Percentiles rank a stretch among this genome's conserved stretches.
Evolutionary conservation across 768 basidiomycete genomes (phyloP).

Genomic region (Amanita muscaria): DNA sequence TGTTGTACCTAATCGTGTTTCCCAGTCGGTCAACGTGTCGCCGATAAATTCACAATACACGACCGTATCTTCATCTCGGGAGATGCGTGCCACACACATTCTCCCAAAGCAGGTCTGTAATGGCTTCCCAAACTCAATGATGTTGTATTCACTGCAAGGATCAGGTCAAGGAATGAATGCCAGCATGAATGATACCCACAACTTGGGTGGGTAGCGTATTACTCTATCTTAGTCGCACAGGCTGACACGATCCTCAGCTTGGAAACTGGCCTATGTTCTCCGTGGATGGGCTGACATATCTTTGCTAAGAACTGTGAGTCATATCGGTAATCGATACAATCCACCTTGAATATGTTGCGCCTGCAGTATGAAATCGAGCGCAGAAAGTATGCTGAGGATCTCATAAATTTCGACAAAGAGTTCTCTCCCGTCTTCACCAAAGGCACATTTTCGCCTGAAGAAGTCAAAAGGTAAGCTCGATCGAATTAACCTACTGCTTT

Average conservation of each 20-base stretch:
- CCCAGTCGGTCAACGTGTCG: constrained; percentile 70
- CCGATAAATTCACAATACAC: constrained; percentile 51
- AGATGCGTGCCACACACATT: constrained; percentile 67
- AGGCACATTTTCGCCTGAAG: too few relatives aligned
- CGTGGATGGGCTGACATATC: constrained; percentile 42
- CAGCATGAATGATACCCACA: constrained; percentile 68
- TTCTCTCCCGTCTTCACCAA: constrained; percentile 59
- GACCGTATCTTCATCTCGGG: constrained; percentile 70
- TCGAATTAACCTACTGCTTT: too few relatives aligned
- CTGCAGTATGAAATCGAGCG: constrained; percentile 61
- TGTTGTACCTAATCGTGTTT: too few relatives aligned
- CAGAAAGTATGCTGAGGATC: constrained; percentile 57
- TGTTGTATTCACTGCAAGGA: neutral
- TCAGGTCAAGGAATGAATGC: constrained; percentile 72
- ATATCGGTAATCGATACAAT: neutral
- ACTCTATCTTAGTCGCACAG: too few relatives aligned
- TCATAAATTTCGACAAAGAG: constrained; percentile 63
- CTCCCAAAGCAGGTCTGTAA: constrained; percentile 49
- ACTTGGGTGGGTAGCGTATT: constrained; percentile 35
- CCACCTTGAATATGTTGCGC: neutral
- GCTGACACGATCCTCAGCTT: constrained; percentile 37
- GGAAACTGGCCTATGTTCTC: constrained; percentile 54
- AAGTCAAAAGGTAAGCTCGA: too few relatives aligned
- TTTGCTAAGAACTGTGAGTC: constrained; percentile 41
- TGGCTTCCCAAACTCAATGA: neutral